Conservation (phyloP, 306 rosid species). For the Cyamopsis tetragonoloba region DNA sequence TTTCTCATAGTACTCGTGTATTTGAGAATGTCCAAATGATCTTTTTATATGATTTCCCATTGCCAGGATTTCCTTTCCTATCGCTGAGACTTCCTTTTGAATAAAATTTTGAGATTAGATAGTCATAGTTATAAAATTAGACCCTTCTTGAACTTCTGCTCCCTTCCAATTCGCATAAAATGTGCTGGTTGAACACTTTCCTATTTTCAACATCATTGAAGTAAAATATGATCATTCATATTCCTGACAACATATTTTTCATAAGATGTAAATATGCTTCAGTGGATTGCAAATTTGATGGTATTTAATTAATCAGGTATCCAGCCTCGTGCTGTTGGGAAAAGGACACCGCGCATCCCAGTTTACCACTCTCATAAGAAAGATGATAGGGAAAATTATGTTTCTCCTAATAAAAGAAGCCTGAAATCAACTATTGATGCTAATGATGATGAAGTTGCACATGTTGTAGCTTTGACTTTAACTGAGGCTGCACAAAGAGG, state of each 20-base stretch:
- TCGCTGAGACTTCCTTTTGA: neutral
- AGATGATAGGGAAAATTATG: slow-evolving; percentile 38
- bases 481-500: slow-evolving; percentile 69
- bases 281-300: slow-evolving; percentile 18
- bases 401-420: slow-evolving; percentile 47
- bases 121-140: neutral
- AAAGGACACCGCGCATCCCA: slow-evolving; percentile 84
- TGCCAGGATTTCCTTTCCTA: neutral
- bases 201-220: neutral
- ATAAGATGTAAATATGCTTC: neutral
- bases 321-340: slow-evolving; percentile 76
- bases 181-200: neutral
- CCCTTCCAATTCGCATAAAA: slow-evolving; percentile 3
- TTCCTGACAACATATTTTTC: neutral
- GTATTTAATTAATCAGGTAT: slow-evolving; percentile 43
- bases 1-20: slow-evolving; percentile 3
- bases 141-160: neutral
- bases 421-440: slow-evolving; percentile 42
- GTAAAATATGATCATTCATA: neutral
- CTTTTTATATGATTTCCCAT: neutral
- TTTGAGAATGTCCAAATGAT: neutral
- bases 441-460: slow-evolving; percentile 50
- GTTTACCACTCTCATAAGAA: slow-evolving; percentile 44
- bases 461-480: slow-evolving; percentile 44
- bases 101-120: neutral